Conservation (phyloP, 768 basidiomycete species). For the Ramaria sp. region DNA sequence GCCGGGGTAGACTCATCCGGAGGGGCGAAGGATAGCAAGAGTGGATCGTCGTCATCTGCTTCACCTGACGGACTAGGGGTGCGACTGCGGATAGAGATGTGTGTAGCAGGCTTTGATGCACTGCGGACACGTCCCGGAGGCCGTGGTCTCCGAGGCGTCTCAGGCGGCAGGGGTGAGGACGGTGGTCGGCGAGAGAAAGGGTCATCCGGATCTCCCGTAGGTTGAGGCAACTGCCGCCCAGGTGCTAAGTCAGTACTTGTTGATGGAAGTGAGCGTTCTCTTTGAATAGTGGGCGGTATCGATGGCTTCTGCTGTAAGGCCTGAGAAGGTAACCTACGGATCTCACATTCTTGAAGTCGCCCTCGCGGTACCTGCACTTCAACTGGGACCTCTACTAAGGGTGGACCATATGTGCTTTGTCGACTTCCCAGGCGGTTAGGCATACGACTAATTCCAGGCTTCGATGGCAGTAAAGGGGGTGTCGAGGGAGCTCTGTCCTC, state of each 20-base stretch:
- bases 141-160: slow-evolving; percentile 41
- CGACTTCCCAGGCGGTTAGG: background rate
- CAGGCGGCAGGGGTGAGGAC: slow-evolving; percentile 48
- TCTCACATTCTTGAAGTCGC: background rate
- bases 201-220: slow-evolving; percentile 14
- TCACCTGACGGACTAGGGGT: slow-evolving; percentile 1
- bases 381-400: background rate
- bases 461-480: slow-evolving; percentile 28
- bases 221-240: background rate
- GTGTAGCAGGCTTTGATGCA: background rate
- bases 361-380: background rate
- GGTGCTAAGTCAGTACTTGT: background rate
- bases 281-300: background rate
- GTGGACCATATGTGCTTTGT: background rate
- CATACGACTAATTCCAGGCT: background rate
- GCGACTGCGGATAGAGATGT: background rate
- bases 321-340: background rate
- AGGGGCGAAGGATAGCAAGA: slow-evolving; percentile 22
- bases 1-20: slow-evolving; percentile 6
- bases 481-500: slow-evolving; percentile 39
- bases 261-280: background rate
- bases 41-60: slow-evolving; percentile 26
- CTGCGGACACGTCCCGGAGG: slow-evolving; percentile 38
- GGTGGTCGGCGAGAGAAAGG: slow-evolving; percentile 53
- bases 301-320: background rate